Evolutionary conservation across 495 filamentous ascomycete species (phyloP), one percentile per base, ranked within the genome.

Genomic region (Sordaria brevicollis): DNA sequence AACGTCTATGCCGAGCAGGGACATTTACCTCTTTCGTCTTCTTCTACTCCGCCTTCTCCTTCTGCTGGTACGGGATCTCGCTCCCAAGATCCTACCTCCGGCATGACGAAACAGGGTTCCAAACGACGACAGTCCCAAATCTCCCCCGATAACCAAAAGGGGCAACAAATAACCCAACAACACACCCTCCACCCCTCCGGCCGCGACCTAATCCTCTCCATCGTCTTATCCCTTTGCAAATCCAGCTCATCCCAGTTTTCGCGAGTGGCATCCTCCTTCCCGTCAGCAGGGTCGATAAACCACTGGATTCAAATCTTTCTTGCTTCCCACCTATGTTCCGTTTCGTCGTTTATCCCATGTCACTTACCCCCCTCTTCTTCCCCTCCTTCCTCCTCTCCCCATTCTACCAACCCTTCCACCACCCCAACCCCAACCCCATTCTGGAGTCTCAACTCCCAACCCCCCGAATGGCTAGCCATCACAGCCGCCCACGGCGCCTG

Each of bases 221-320:
- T 89, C 69, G 83, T 89, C 29, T 74, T 90, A 3, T 81, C 83
- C 71, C 84, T 81, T 0, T 85, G 82, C 72, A 81, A 83, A 29
- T 74, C 73, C 35, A 77, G 82, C 65, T 62, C 49, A 2, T 75
- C 75, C 68, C 85, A 79, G 57, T 68, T 84, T 67, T 77, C 76
- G 13, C 80, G 82, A 3, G 84, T 88, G 6, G 83, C 88, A 35
- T 83, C 85, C 37, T 86, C 86, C 0, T 90, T 91, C 71, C 89
- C 89, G 0, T 86, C 86, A 4, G 81, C 83, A 0, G 85, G 88
- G 38, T 72, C 88, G 2, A 79, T 90, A 54, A 87, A 90, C 71
- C 85, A 80, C 15, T 78, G 90, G 66, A 85, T 90, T 15, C 88
- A 90, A 66, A 81, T 85, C 65, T 90, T 86, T 41, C 81, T 91